A percentile compares a stretch with the other conserved stretches of the same genome.
These are phyloP conservation scores for Entonaema liquescens DNA, from an alignment of 495 filamentous ascomycete genomes.

Conservation along the genomic window DNA sequence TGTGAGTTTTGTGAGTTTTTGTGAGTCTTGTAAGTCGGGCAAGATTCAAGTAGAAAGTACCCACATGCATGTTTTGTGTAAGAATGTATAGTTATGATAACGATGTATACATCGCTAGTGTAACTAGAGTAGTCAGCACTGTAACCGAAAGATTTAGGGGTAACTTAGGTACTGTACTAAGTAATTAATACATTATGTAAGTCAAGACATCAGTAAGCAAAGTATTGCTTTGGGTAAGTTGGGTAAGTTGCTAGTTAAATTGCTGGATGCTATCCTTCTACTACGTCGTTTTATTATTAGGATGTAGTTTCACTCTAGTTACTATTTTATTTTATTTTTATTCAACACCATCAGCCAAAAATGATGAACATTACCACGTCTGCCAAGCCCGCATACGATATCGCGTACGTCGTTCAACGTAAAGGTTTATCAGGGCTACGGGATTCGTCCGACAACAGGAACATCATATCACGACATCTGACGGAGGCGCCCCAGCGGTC, in stretches of 20 bases:
- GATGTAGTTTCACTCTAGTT: background rate
- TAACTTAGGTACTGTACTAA: too few species aligned
- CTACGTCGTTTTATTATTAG: background rate
- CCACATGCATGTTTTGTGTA: background rate
- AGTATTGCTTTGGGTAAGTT: background rate
- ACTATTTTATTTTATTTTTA: background rate
- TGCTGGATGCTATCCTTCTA: too few species aligned
- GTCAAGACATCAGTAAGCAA: background rate
- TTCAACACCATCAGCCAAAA: background rate
- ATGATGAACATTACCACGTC: background rate
- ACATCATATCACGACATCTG: constrained; percentile 40
- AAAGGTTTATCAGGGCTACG: constrained; percentile 11
- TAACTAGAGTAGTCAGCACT: background rate
- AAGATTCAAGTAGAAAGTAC: background rate
- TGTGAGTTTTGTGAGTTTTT: too few species aligned
- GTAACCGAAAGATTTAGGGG: too few species aligned
- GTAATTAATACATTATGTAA: too few species aligned
- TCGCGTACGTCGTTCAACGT: constrained; percentile 16
- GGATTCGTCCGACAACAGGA: constrained; percentile 31
- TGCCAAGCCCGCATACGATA: constrained; percentile 35
- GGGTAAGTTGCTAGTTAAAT: too few species aligned
- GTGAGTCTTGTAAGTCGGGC: background rate
- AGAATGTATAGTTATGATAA: too few species aligned
- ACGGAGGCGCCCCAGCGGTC: constrained; percentile 26
- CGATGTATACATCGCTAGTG: too few species aligned